Evolutionary conservation across 805 yeast species (phyloP).

Genomic region (Debaryomyces tyrocola): DNA sequence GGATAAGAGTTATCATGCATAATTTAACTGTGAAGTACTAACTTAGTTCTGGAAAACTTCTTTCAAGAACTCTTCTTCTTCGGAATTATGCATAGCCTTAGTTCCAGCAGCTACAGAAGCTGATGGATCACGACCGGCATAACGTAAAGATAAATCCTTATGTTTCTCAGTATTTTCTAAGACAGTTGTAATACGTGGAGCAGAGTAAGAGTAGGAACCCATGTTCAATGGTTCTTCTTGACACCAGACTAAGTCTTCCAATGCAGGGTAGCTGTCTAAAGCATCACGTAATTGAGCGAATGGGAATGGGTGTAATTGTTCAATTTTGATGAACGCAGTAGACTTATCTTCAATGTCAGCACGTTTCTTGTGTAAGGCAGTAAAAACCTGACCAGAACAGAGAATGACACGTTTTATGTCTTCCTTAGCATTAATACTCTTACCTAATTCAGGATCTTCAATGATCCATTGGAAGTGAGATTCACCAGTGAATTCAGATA

Average conservation of each 20-base stretch:
- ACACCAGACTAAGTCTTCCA: constrained; percentile 91
- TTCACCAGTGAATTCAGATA: constrained; percentile 86
- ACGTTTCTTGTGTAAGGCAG: constrained; percentile 89
- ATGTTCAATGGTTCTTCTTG: constrained; percentile 99
- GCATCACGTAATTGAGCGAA: constrained; percentile 88
- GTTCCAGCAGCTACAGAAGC: constrained; percentile 98
- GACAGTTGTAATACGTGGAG: constrained; percentile 80
- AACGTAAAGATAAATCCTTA: constrained; percentile 62
- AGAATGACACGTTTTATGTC: constrained; percentile 86
- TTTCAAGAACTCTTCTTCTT: constrained; percentile 82
- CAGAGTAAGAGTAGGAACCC: constrained; percentile 81
- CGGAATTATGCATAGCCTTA: constrained; percentile 81
- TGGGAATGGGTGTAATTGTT: constrained; percentile 99
- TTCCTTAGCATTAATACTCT: constrained; percentile 69
- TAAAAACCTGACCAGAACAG: constrained; percentile 91
- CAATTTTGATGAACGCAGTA: constrained; percentile 86
- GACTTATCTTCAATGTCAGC: constrained; percentile 69
- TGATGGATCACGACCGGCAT: constrained; percentile 97
- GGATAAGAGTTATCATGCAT: neutral
- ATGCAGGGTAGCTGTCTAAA: constrained; percentile 73
- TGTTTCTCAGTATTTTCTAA: constrained; percentile 73
- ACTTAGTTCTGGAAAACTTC: constrained; percentile 56
- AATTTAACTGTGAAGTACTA: neutral
- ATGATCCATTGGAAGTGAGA: constrained; percentile 94
- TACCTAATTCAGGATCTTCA: constrained; percentile 87